Evolutionary conservation across 2,329 filamentous ascomycete species (phyloP).

Genomic region (Westerdykella sp.): DNA sequence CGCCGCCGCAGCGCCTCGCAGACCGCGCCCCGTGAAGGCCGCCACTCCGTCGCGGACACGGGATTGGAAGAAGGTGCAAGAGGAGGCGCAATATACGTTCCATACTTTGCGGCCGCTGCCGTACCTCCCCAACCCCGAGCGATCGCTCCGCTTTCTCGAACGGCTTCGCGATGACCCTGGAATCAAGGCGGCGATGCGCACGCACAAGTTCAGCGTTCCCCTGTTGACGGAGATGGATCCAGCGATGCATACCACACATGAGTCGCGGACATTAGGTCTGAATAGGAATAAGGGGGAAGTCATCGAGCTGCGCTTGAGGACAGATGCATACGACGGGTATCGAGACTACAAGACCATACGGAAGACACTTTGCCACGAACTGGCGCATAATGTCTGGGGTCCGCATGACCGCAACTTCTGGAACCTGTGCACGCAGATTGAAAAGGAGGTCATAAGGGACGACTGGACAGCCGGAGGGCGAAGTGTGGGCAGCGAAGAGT

Average conservation of each 20-base stretch:
- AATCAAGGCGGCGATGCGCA: constrained; percentile 74
- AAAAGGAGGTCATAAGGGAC: constrained; percentile 72
- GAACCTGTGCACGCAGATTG: constrained; percentile 80
- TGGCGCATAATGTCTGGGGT: constrained; percentile 84
- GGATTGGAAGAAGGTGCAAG: constrained; percentile 46
- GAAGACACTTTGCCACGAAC: constrained; percentile 88
- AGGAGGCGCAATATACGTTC: constrained; percentile 74
- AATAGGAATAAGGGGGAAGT: constrained; percentile 85
- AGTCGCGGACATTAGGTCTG: constrained; percentile 75
- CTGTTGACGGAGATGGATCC: constrained; percentile 96
- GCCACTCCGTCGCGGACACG: constrained; percentile 36
- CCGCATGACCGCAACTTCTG: constrained; percentile 85
- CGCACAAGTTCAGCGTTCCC: constrained; percentile 77
- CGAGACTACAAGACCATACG: constrained; percentile 87
- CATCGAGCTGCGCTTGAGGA: constrained; percentile 85
- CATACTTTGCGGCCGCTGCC: constrained; percentile 66
- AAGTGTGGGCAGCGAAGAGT: constrained; percentile 30
- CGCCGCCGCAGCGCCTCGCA: constrained; percentile 37
- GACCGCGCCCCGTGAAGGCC: constrained; percentile 37
- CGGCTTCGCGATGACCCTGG: constrained; percentile 76
- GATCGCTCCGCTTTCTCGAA: constrained; percentile 65
- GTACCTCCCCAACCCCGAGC: constrained; percentile 69
- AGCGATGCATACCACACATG: constrained; percentile 70
- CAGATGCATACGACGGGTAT: constrained; percentile 90
- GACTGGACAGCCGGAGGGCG: constrained; percentile 70